Evolutionary conservation across 1,284 basidiomycete genomes (phyloP), one percentile per base, ranked within the genome.

Genomic region (Ceratobasidium sp.): DNA sequence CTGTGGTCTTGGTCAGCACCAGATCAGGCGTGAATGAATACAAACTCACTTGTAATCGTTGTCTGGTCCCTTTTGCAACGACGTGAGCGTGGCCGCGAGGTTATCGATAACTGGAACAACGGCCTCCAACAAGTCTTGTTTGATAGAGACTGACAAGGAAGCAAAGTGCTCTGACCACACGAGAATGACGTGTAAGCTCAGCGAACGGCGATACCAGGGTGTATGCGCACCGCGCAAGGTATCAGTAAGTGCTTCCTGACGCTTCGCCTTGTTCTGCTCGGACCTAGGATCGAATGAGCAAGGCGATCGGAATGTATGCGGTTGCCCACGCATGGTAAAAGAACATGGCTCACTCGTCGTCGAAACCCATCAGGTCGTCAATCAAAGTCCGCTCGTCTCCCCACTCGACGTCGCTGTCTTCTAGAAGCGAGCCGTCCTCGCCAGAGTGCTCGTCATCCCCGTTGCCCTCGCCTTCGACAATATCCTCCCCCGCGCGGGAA

Each of bases 351-450:
- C 29, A 71, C 69, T 71, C 52, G 56, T 71, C 69, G 56, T 71
- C 69, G 56, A 71, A 61, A 9, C 69, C 69, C 69, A 71, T 71
- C 43, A 71, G 56, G 40, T 29, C 56, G 37, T 71, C 69, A 61
- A 71, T 71, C 69, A 59, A 71, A 71, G 69, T 61, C 69, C 69
- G 69, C 69, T 71, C 69, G 49, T 71, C 69, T 46, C 25, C 17
- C 67, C 67, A 71, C 49, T 59, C 56, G 19, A 44, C 69, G 29
- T 71, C 56, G 43, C 56, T 71, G 32, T 59, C 40, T 71, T 71
- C 54, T 4, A 15, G 49, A 56, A 56, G 34, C 51, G 34, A 54
- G 67, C 13, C 51, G 8, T 43, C 37, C 61, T 54, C 46, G 52
- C 40, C 34, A 37, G 67, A 57, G 51, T 69, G 15, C 22, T 69